Evolutionary conservation across 345 rosid genomes (phyloP), one percentile per base, ranked within the genome.

Genomic region (Isatis tinctoria): DNA sequence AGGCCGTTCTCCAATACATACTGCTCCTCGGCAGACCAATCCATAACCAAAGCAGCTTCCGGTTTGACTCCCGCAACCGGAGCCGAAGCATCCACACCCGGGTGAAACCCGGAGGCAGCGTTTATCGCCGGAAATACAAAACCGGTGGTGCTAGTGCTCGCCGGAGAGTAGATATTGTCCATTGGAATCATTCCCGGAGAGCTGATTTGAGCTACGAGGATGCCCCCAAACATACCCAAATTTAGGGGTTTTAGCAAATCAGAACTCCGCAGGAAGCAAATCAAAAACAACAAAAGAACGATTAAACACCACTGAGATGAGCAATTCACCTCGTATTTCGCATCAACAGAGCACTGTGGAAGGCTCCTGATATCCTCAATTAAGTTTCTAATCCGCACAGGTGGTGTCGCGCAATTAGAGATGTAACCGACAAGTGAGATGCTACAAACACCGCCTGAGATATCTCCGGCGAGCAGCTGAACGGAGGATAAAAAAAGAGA

Each of bases 1-100:
- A 93, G 92, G 79, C 92, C 93, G 40, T 87, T 86, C 68, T 93
- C 93, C 83, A 93, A 81, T 49, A 80, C 86, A 68, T 69, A 78
- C 84, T 93, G 98, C 44, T 93, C 98, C 2, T 87, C 87, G 11
- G 60, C 69, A 17, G 97, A 83, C 98, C 98, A 93, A 70, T 89
- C 97, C 2, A 83, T 90, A 14, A 93, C 93, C 79, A 88, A 78
- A 18, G 83, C 85, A 0, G 89, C 65, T 30, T 93, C 98, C 48
- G 79, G 60, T 48, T 49, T 77, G 68, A 58, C 9, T 45, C 56
- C 72, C 45, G 24, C 11, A 1, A 57, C 60, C 47, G 71, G 36
- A 51, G 33, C 22, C 2, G 74, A 43, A n/a, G 64, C 18, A 47
- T 49, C 61, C 14, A 40, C 0, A 60, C 37, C 7, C 1, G 59